These are phyloP conservation scores for Boletales sp. DNA, from an alignment of 768 basidiomycete genomes.

Conservation along the genomic window DNA sequence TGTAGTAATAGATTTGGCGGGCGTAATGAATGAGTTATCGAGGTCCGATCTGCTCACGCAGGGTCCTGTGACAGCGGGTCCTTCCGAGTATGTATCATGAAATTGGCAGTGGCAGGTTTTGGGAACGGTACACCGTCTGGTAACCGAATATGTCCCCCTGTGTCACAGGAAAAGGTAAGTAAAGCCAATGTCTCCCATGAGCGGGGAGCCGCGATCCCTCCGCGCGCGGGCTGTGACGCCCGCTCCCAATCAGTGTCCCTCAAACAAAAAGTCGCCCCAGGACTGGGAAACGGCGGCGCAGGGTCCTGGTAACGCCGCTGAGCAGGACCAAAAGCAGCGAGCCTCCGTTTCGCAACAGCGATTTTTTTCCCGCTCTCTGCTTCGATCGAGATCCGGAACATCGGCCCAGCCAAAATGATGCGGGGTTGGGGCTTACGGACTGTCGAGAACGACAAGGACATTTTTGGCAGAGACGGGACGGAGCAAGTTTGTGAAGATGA, in stretches of 20 bases:
- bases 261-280: slow-evolving; percentile 6
- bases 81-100: neutral
- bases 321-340: slow-evolving; percentile 25
- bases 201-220: slow-evolving; percentile 19
- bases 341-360: slow-evolving; percentile 29
- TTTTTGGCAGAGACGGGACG: slow-evolving; percentile 1
- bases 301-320: slow-evolving; percentile 29
- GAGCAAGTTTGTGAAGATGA: neutral
- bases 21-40: slow-evolving; percentile 2
- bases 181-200: slow-evolving; percentile 1
- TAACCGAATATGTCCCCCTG: too few relatives aligned
- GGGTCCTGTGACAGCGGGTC: slow-evolving; percentile 1
- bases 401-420: slow-evolving; percentile 22
- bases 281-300: slow-evolving; percentile 15
- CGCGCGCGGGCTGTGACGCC: slow-evolving; percentile 18
- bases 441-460: slow-evolving; percentile 5
- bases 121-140: neutral
- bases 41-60: slow-evolving; percentile 1
- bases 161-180: neutral
- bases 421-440: slow-evolving; percentile 20
- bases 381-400: slow-evolving; percentile 28
- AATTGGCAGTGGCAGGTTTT: neutral
- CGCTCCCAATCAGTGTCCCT: slow-evolving; percentile 1
- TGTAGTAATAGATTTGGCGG: neutral
- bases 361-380: slow-evolving; percentile 12